phyloP scores from a whole-genome alignment of 768 basidiomycete species.

The Phaeotremella fagi region DNA sequence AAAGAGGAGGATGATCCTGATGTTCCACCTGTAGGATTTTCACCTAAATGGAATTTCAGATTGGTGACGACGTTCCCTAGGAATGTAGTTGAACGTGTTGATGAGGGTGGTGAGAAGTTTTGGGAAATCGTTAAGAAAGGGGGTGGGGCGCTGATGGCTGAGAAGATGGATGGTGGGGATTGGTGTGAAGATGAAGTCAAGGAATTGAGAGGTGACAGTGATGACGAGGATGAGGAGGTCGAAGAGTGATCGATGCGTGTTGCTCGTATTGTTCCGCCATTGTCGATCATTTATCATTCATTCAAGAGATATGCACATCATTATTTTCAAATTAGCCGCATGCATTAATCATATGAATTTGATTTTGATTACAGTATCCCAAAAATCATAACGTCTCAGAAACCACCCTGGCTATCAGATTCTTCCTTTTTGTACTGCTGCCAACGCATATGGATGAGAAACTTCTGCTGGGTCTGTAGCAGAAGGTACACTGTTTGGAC shows the following conservation, averaged over 20 bases:
- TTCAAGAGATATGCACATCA: no score
- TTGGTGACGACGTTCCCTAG: conserved; percentile 44
- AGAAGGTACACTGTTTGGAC: no score
- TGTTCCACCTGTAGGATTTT: conserved; percentile 22
- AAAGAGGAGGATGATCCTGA: conserved; percentile 20
- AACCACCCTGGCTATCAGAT: no score
- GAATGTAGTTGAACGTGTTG: conserved; percentile 21
- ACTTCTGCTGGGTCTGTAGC: no score
- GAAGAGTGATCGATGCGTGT: conserved; percentile 1
- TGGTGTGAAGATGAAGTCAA: conserved; percentile 22
- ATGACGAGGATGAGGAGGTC: conserved; percentile 25
- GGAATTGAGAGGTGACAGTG: conserved; percentile 16
- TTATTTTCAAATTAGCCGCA: not conserved
- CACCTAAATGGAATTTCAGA: conserved; percentile 19
- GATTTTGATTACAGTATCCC: no score
- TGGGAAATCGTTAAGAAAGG: conserved; percentile 37
- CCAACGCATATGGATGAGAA: no score
- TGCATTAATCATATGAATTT: not conserved
- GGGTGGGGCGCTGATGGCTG: conserved; percentile 38
- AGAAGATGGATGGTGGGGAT: conserved; percentile 27
- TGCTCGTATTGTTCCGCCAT: not conserved
- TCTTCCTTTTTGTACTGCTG: no score
- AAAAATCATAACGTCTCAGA: no score
- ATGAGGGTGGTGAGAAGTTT: conserved; percentile 16
- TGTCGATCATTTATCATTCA: not conserved